Evolutionary conservation across 306 rosid species (phyloP), one percentile per base, ranked within the genome.

Genomic region (Astragalus membranaceus): DNA sequence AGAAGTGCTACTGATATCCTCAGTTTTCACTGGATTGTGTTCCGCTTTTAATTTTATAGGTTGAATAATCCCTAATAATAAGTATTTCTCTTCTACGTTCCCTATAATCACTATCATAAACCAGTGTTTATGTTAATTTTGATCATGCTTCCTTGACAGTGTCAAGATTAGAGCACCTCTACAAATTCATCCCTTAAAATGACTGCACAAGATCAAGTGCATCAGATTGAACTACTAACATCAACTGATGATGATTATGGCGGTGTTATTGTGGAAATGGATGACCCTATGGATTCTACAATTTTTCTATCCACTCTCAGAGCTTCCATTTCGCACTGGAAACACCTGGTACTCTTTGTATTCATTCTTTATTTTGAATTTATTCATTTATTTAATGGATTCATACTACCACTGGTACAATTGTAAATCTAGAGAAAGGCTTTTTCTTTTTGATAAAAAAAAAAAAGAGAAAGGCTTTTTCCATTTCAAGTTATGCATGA

Each of bases 291-390:
- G 85, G 85, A 87, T 51, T 53, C 87, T 69, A 53, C 75, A 14
- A 36, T 75, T 54, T 90, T 90, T 68, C 46, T 69, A 46, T 54
- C 86, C 2, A 52, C 80, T 73, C 89, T 92, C 1, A 83, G 75
- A 74, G 80, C 88, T 73, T 92, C 98, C 56, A 80, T 90, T 58
- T 73, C 87, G 4, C 83, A 76, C 15, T 93, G 98, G 98, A 90
- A 81, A 79, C 79, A 74, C 8, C 87, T 83, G 96, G 98, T 26
- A 26, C 2, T 1, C 4, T 93, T 72, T 29, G 36, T 49, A 14
- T 23, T 59, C 4, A 5, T 42, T 58, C 10, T 58, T 30, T 35
- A 0, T 69, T 52, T 37, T 52, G n/a, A 42, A 55, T 62, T 55
- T 36, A 17, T 44, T 36, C 23, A 4, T 32, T 20, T 20, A 20